Evolutionary conservation across 176 grass and related monocot genomes (phyloP), one percentile per base, ranked within the genome.

Genomic region (Elaeis guineensis): DNA sequence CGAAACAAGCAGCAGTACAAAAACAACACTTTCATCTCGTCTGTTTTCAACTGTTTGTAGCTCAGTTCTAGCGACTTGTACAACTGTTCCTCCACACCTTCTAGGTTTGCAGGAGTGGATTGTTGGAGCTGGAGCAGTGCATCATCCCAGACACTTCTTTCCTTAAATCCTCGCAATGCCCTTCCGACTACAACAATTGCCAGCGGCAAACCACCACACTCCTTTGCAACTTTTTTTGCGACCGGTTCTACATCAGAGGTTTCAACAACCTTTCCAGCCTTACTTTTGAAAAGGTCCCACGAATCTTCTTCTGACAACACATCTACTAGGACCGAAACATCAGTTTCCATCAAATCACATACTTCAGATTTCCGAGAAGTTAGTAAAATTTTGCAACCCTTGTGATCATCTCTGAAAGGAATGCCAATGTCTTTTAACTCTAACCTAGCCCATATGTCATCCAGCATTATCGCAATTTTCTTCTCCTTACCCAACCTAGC

Each of bases 251-350:
- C 56, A 19, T n/a, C 65, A 64, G 25, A 17, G 22, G 16, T 22
- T 17, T 59, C 23, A 49, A 28, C 54, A 26, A 67, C 26, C 16
- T 63, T 6, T 57, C 75, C 66, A 50, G 66, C 64, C 39, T 49
- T 70, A 15, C 2, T 49, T 78, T 57, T 58, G 75, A 71, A 78
- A 53, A 78, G 65, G 29, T 64, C 15, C 75, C 65, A 78, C 26
- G 75, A 69, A 21, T 78, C 75, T 20, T 64, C 8, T n/a, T 63
- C 49, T 16, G 65, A 64, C 25, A 71, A 63, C 2, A 71, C 26
- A 26, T 56, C 23, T 6, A 71, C 66, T n/a, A 14, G 22, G 8
- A 78, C 49, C 24, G 49, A 55, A 21, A 17, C 63, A 76, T 78
- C 50, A n/a, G 57, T 49, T 14, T 54, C 18, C 66, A 58, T 70